Base-by-base conservation (phyloP, 1,284 basidiomycete genomes). In the Melampsora larici-populina region DNA sequence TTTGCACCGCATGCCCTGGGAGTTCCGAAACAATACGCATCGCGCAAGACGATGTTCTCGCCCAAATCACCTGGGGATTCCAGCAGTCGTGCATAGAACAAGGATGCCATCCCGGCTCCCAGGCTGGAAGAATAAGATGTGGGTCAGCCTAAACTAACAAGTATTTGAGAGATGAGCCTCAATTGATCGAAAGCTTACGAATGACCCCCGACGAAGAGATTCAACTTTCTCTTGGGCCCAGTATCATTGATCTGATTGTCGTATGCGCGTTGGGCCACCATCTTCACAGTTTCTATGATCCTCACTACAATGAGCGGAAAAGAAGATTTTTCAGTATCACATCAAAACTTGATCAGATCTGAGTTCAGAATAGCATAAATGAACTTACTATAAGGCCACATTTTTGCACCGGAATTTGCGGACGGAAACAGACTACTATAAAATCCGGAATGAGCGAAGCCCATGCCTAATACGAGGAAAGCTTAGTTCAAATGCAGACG, bases 61-160 rank as follows among this genome's bases (percentile, higher is more conserved):
- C 72, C 72, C 4, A 74, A 36, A 51, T 74, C 72, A 31, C 48
- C 62, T n/a, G 70, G 70, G 2, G 72, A 66, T 49, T 73, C 72
- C 26, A 74, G 31, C 15, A 74, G 33, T 40, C 72, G 26, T 2
- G 72, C 72, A 40, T 74, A 74, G 21, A 74, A 66, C 63, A 74
- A 55, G 8, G 36, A 40, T 21, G 70, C 70, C 40, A 72, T 72
- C 21, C 55, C 70, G 6, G 60, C 70, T 5, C 72, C 72, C 46
- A 74, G 40, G 26, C 72, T 74, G n/a, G 4, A 17, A 26, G 46
- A 2, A 36, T 55, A 13, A 36, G 15, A 26, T n/a, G 15, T 24
- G 13, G 1, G 46, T 26, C 3, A 75, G 69, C n/a, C 8, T 21
- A 24, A 29, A 2, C 7, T 36, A 17, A 2, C 17, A 24, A 15